phyloP scores from a whole-genome alignment of 2,329 filamentous ascomycete species.

The Whalleya microplaca region DNA sequence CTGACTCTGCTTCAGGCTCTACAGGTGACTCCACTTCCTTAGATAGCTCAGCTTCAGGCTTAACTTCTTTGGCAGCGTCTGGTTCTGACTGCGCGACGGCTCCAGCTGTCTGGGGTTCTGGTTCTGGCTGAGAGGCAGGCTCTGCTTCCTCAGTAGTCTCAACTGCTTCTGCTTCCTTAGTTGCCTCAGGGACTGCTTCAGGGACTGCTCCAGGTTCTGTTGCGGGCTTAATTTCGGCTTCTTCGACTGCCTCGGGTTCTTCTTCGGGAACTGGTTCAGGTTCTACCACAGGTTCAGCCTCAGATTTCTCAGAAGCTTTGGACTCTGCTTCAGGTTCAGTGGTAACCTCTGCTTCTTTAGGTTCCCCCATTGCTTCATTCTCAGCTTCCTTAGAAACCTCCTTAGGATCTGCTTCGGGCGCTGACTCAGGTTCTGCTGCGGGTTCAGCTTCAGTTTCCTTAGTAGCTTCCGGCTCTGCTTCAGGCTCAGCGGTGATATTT shows the following conservation, averaged over 20 bases:
- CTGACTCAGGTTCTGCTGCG: not conserved
- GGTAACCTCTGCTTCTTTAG: too few relatives aligned
- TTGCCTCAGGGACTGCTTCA: not conserved
- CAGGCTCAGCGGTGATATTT: constrained; percentile 10
- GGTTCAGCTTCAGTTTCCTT: not conserved
- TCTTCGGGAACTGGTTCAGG: not conserved
- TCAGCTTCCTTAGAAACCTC: too few relatives aligned
- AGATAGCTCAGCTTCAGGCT: not conserved
- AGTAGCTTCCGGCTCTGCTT: constrained; percentile 12
- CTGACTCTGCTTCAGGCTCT: not conserved
- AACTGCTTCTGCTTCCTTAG: not conserved
- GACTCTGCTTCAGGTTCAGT: not conserved
- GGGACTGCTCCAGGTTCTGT: not conserved
- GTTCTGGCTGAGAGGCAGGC: not conserved
- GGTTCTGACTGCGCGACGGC: not conserved
- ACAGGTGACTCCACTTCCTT: not conserved
- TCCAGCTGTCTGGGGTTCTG: not conserved
- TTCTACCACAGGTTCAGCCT: not conserved
- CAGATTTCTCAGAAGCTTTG: not conserved
- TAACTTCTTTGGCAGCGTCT: not conserved
- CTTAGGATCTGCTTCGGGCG: not conserved
- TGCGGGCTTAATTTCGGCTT: not conserved
- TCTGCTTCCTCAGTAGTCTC: constrained; percentile 3
- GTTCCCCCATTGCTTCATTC: too few relatives aligned
- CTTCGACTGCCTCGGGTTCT: not conserved